phyloP scores from a whole-genome alignment of 805 yeast species.

The Candida nanaspora region DNA sequence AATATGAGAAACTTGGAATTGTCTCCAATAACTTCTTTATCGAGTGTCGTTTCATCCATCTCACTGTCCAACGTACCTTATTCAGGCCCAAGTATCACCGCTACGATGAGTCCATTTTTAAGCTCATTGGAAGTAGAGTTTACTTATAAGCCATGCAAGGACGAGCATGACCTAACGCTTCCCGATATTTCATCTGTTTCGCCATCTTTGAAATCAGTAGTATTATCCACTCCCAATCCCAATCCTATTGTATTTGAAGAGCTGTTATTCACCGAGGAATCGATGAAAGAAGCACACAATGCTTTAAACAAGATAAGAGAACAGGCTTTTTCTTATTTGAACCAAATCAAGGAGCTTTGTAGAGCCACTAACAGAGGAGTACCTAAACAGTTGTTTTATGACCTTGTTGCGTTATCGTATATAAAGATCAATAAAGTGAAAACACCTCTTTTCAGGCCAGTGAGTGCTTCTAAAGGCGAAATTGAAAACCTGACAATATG shows the following conservation, averaged over 20 bases:
- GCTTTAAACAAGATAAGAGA: constrained; percentile 8
- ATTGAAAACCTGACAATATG: constrained; percentile 2
- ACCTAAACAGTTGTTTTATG: constrained; percentile 16
- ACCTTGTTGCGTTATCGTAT: constrained; percentile 14
- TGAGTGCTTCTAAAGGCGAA: not conserved
- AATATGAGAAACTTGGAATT: not conserved
- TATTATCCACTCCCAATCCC: constrained; percentile 11
- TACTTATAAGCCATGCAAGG: constrained; percentile 4
- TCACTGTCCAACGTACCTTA: constrained; percentile 6
- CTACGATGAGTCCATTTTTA: constrained; percentile 7
- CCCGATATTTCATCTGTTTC: constrained; percentile 11
- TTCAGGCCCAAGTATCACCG: constrained; percentile 3
- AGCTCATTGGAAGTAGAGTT: constrained; percentile 10
- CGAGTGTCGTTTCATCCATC: constrained; percentile 1
- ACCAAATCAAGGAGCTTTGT: constrained; percentile 9
- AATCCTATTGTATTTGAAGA: constrained; percentile 16
- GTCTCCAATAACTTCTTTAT: constrained; percentile 1
- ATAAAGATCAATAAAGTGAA: constrained; percentile 8
- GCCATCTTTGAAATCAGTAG: constrained; percentile 10
- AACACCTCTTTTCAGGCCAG: constrained; percentile 12
- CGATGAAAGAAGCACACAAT: constrained; percentile 3
- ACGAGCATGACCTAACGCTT: not conserved
- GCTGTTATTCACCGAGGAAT: constrained; percentile 5
- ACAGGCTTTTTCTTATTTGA: constrained; percentile 8
- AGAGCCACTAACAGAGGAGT: constrained; percentile 14